phyloP scores from a whole-genome alignment of 75 land plant genomes.

The Sequoiadendron giganteum region DNA sequence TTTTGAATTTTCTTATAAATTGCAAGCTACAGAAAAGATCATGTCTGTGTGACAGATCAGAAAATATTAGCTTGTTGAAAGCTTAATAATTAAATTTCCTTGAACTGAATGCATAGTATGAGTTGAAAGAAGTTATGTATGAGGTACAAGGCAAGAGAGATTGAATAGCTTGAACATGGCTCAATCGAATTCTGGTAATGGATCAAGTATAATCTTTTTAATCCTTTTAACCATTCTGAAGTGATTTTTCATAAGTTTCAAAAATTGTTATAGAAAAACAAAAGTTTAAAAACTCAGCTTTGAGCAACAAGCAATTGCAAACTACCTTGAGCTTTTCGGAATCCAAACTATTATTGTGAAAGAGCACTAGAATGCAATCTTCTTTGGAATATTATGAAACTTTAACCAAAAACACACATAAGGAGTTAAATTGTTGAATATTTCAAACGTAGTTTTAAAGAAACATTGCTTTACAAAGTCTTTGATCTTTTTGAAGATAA shows the following conservation, averaged over 20 bases:
- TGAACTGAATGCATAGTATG: background rate
- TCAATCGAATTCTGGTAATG: background rate
- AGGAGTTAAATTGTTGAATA: no score
- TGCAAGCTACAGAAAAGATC: background rate
- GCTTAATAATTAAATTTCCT: background rate
- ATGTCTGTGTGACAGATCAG: background rate
- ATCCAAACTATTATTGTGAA: no score
- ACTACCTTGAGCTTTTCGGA: no score
- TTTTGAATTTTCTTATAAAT: background rate
- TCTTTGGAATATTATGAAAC: no score
- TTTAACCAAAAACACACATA: no score
- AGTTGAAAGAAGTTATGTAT: background rate
- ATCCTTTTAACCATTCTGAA: background rate
- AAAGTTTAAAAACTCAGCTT: no score
- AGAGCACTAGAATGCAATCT: no score
- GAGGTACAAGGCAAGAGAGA: background rate
- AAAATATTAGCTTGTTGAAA: background rate
- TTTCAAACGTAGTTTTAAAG: no score
- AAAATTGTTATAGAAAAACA: no score
- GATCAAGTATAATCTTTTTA: background rate
- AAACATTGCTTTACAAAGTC: no score
- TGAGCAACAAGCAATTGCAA: no score
- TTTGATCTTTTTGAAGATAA: no score
- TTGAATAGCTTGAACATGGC: background rate
- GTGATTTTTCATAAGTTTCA: background rate